Evolutionary conservation across 139 green algal genomes (phyloP).

Genomic region (Trebouxia sp.): DNA sequence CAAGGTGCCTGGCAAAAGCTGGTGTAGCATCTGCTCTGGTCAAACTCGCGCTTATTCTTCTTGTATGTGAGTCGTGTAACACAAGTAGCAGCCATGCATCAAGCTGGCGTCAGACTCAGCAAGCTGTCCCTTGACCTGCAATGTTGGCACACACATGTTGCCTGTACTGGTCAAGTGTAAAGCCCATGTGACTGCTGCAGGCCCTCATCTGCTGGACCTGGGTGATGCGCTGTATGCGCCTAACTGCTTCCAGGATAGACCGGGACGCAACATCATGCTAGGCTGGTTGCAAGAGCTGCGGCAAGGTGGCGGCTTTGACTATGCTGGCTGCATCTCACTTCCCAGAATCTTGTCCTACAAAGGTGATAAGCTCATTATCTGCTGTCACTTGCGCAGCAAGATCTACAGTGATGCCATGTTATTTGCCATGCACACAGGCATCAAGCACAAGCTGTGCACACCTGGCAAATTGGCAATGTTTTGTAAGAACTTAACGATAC

Average conservation of each 20-base stretch:
- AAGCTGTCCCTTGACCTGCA: no score
- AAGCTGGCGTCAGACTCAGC: background rate
- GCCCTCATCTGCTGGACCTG: slow-evolving; percentile 40
- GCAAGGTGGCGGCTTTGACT: slow-evolving; percentile 32
- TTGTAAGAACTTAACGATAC: no score
- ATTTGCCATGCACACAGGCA: background rate
- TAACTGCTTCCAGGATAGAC: slow-evolving; percentile 21
- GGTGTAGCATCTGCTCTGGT: no score
- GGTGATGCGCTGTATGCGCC: slow-evolving; percentile 46
- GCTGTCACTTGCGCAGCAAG: background rate
- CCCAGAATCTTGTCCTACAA: slow-evolving; percentile 35
- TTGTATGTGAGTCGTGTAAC: no score
- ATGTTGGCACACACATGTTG: no score
- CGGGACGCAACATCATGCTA: slow-evolving; percentile 35
- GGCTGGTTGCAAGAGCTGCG: slow-evolving; percentile 49
- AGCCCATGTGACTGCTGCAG: background rate
- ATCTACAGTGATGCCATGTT: background rate
- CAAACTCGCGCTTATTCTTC: no score
- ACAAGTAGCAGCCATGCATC: background rate
- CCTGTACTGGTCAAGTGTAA: no score
- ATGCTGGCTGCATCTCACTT: slow-evolving; percentile 43
- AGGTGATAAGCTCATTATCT: background rate
- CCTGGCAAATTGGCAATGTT: no score
- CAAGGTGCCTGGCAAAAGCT: no score
- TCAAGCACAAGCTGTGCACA: background rate